phyloP scores from a whole-genome alignment of 306 rosid genomes.

The Rosa rugosa region DNA sequence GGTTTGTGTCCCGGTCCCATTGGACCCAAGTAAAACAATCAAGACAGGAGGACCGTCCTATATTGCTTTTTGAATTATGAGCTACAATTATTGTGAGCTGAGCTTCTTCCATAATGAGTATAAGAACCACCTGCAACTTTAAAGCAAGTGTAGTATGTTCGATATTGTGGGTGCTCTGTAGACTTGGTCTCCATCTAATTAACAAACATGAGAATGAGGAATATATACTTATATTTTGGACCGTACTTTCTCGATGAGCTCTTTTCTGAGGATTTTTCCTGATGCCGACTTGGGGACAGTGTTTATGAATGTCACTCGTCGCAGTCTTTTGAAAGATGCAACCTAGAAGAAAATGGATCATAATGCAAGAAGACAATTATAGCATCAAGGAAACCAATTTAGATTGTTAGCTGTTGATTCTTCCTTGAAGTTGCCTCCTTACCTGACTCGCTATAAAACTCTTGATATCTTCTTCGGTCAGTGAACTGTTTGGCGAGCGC shows the following conservation, averaged over 20 bases:
- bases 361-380: background rate
- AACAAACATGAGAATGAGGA: background rate
- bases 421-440: constrained; percentile 3
- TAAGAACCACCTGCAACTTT: background rate
- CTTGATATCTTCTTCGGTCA: constrained; percentile 67
- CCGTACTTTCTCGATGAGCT: constrained; percentile 69
- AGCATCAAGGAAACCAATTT: background rate
- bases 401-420: background rate
- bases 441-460: constrained; percentile 75
- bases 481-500: constrained; percentile 62
- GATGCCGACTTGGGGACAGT: constrained; percentile 75
- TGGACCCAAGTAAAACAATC: background rate
- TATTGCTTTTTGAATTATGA: background rate
- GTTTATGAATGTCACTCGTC: constrained; percentile 73
- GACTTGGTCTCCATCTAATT: background rate
- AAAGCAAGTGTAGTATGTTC: background rate
- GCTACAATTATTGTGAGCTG: background rate
- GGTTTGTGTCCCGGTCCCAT: background rate
- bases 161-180: background rate
- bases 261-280: constrained; percentile 88
- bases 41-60: background rate
- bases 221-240: constrained; percentile 53
- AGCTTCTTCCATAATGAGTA: background rate
- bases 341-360: constrained; percentile 42
- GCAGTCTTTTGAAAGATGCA: constrained; percentile 79